Evolutionary conservation across 202 grass and related monocot species (phyloP).

Genomic region (Panicum virgatum): DNA sequence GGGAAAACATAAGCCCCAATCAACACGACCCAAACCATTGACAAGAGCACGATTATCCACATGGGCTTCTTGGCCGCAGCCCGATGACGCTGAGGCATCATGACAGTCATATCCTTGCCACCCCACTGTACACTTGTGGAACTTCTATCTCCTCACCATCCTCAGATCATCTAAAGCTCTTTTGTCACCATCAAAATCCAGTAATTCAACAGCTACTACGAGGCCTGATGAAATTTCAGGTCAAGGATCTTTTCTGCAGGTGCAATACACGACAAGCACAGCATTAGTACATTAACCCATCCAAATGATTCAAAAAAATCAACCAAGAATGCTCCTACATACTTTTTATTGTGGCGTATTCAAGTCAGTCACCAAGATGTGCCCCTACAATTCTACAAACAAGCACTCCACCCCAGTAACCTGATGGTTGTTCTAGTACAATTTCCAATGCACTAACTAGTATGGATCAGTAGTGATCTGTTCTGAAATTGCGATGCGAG

Average conservation of each 20-base stretch:
- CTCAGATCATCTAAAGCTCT: conserved; percentile 31
- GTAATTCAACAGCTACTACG: not conserved
- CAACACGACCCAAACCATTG: conserved; percentile 60
- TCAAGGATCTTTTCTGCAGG: conserved; percentile 32
- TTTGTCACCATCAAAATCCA: conserved; percentile 22
- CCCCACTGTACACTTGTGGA: conserved; percentile 17
- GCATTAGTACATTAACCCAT: not conserved
- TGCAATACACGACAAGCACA: conserved; percentile 16
- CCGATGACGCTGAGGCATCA: conserved; percentile 61
- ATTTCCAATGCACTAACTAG: not conserved
- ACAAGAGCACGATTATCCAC: conserved; percentile 85
- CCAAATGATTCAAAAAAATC: not conserved
- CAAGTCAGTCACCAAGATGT: conserved; percentile 3
- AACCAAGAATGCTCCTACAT: conserved; percentile 3
- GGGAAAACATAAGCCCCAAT: conserved; percentile 80
- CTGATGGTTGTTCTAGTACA: conserved; percentile 15
- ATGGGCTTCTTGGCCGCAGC: conserved; percentile 66
- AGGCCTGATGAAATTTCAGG: not conserved
- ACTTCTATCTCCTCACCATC: conserved; percentile 49
- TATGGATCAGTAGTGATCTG: conserved; percentile 11
- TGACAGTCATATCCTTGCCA: conserved; percentile 64
- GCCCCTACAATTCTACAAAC: not conserved
- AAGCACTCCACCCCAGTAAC: not conserved
- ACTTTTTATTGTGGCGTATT: not conserved
- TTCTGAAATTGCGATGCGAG: not conserved